Evolutionary conservation across 1,139 yeast species (phyloP), one percentile per base, ranked within the genome.

Genomic region (Wickerhamomyces sp.): DNA sequence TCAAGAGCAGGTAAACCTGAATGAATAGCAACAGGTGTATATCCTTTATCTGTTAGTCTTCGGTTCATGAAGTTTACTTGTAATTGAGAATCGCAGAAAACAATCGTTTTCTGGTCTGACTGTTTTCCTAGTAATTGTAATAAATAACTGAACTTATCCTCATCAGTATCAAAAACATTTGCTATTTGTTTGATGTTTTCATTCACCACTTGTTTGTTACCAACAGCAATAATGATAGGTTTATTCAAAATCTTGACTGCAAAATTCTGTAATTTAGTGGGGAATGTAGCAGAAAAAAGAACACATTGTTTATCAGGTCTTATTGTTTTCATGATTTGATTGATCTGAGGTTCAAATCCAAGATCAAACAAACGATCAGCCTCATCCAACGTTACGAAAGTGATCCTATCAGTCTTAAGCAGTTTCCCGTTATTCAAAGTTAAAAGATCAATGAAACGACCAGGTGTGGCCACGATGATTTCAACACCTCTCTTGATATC

Each of bases 261-360:
- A 51, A 91, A 72, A 2, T 68, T 65, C 58, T 88, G 95, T 76
- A 93, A 77, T 52, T 84, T 84, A 18, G 73, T 71, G 0, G 98
- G 97, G 55, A 93, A 90, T 0, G 99, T 94, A 0, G 99, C 99
- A 10, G 96, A 88, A 61, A 93, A 93, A 34, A 94, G 65, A 7
- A 91, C 94, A n/a, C 95, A 87, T 61, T 93, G 99, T 45, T 85
- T 72, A 60, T 91, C 96, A 0, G 95, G 95, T 44, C 98, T 73
- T 2, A 89, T 76, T 39, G 86, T 86, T 31, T 78, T 73, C 58
- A 90, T 73, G 30, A 94, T 84, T 58, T 89, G 88, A 57, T 79
- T 81, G 4, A 94, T 91, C 61, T 94, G 99, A 0, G 99, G 99
- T 59, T 90, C 99, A 67, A 94, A 94, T 2, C 99, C 99, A 78